Base-by-base conservation (phyloP, 768 basidiomycete genomes). In the Hericium erinaceus region DNA sequence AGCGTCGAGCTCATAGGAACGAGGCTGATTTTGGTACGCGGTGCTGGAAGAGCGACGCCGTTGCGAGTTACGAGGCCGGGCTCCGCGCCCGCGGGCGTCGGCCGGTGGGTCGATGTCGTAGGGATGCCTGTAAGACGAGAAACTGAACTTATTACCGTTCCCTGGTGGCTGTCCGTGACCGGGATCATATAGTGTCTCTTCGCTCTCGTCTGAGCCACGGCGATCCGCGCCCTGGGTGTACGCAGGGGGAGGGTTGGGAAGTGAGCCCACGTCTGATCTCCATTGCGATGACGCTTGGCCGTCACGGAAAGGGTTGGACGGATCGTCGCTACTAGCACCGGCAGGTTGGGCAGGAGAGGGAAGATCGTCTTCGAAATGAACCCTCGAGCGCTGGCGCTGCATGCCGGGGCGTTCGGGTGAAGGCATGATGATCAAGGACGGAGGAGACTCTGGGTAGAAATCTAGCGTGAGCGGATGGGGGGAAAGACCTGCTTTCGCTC, bases 61-160 rank as follows among this genome's bases (percentile, higher is more conserved):
- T 46, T 6, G 44, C 0, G 8, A 4, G 33, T 5, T 6, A 15
- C 44, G n/a, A 18, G 49, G 15, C 11, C 10, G 37, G 33, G 11
- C 7, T 16, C 18, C 52, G 20, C n/a, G 20, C 12, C 28, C 20
- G 58, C 80, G 77, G 2, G 73, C 73, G 56, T 70, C 67, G 41
- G 70, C 66, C 3, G 84, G 84, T 2, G 80, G 74, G 16, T 69
- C 70, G 38, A 87, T 83, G 48, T 83, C 80, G 60, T 82, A 77
- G 8, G 83, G 82, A 57, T 84, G 81, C 54, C 75, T 70, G 68
- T 82, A 80, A 6, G 81, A 80, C 15, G 81, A 79, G 40, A 82
- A 64, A 0, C 80, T 73, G 54, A 73, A 79, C 64, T 70, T 75
- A 58, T 61, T 38, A 49, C n/a, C 44, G 1, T 58, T 39, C 58